phyloP scores from a whole-genome alignment of 805 yeast species.

The Blastobotrys attinorum region DNA sequence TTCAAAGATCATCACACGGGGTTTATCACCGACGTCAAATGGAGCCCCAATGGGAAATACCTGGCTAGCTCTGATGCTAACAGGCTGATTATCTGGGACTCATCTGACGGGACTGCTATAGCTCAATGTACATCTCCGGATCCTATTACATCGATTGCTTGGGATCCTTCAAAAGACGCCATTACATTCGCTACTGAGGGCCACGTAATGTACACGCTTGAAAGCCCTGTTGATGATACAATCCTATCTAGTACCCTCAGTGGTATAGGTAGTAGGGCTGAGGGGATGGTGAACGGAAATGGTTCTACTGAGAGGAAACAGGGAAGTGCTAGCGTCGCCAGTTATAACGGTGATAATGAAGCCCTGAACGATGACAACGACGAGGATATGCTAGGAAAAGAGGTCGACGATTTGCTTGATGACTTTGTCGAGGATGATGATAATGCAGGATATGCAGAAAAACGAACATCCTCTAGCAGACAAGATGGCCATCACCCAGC shows the following conservation, averaged over 20 bases:
- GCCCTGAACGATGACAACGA: slow-evolving; percentile 25
- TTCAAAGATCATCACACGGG: slow-evolving; percentile 23
- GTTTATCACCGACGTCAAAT: slow-evolving; percentile 42
- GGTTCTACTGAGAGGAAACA: neutral
- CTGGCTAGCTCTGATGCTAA: slow-evolving; percentile 54
- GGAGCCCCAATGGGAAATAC: slow-evolving; percentile 55
- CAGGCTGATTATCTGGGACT: slow-evolving; percentile 49
- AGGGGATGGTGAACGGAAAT: neutral
- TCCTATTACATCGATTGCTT: slow-evolving; percentile 24
- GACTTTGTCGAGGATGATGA: slow-evolving; percentile 62
- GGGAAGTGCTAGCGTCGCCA: neutral
- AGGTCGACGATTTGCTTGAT: slow-evolving; percentile 37
- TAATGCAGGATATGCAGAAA: slow-evolving; percentile 38
- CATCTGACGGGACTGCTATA: slow-evolving; percentile 30
- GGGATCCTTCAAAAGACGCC: slow-evolving; percentile 32
- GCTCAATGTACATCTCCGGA: slow-evolving; percentile 28
- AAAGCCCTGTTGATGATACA: neutral
- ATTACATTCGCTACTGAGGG: slow-evolving; percentile 29
- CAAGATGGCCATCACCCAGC: slow-evolving; percentile 1
- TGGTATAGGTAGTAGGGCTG: neutral
- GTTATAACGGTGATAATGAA: slow-evolving; percentile 16
- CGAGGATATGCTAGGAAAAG: slow-evolving; percentile 14
- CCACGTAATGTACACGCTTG: slow-evolving; percentile 24
- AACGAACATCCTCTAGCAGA: slow-evolving; percentile 11
- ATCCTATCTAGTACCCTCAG: neutral